phyloP scores from a whole-genome alignment of 2,329 filamentous ascomycete genomes.

The Colletotrichum sp. region DNA sequence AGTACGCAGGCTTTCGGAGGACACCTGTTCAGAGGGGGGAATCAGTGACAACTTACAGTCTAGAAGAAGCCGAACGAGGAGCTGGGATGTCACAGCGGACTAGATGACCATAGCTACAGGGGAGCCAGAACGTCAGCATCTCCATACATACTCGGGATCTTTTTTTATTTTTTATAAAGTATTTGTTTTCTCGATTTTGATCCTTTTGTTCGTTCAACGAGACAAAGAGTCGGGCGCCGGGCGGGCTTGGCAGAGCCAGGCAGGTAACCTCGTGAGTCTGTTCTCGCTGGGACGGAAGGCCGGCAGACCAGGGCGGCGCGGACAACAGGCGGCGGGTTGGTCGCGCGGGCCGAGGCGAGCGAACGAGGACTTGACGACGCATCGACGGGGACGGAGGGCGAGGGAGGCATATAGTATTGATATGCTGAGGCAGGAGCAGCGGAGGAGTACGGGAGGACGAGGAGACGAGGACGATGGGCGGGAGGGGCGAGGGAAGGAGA shows the following conservation, averaged over 20 bases:
- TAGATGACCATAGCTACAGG: constrained; percentile 86
- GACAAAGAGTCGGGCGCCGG: constrained; percentile 3
- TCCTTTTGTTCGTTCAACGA: neutral
- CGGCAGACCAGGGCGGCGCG: constrained; percentile 8
- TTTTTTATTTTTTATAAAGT: neutral
- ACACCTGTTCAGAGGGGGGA: neutral
- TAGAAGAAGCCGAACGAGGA: constrained; percentile 88
- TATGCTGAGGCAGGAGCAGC: constrained; percentile 31
- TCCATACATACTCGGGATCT: constrained; percentile 26
- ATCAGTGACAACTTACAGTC: constrained; percentile 76
- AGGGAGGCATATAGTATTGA: constrained; percentile 33
- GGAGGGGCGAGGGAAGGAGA: constrained; percentile 34
- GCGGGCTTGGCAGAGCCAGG: neutral
- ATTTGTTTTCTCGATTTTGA: neutral
- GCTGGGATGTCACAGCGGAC: constrained; percentile 99
- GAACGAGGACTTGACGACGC: constrained; percentile 24
- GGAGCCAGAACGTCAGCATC: constrained; percentile 48
- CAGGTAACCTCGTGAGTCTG: neutral
- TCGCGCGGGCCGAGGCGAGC: constrained; percentile 7
- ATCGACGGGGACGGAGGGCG: constrained; percentile 46
- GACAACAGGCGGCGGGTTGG: constrained; percentile 1
- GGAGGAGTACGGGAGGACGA: constrained; percentile 31
- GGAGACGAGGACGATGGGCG: constrained; percentile 39
- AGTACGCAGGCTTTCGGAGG: neutral
- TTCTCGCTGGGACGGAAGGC: constrained; percentile 4